Evolutionary conservation across 1,284 basidiomycete species (phyloP), one percentile per base, ranked within the genome.

Genomic region (Leccinum olivaceoglutinosum): DNA sequence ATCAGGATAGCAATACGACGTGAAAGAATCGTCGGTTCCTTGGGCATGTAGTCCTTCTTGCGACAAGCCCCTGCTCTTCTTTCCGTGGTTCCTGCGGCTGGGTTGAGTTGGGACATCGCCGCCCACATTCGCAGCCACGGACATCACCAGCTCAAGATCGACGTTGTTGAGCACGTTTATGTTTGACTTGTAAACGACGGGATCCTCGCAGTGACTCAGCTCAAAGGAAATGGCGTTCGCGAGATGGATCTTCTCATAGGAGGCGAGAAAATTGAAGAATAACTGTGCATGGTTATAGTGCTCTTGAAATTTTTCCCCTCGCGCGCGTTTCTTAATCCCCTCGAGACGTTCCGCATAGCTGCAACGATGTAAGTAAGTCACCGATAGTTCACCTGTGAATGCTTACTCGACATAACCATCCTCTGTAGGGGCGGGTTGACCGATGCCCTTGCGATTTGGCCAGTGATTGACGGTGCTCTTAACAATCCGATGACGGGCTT

Each of bases 191-290:
- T 88, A 89, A 1, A 94, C 89, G 4, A 79, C 74, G 0, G 84
- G 82, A 66, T 93, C 90, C 64, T 90, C 85, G 75, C 89, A 91
- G 69, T 93, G 89, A 61, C 83, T 85, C 46, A 94, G 80, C 75
- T 93, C 92, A 73, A 94, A 94, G 11, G 85, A 84, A 64, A 91
- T 80, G 2, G 90, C 91, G 5, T 74, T 70, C 59, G 84, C 76
- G 49, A 92, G 78, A 73, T 94, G 91, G 7, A 76, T 66, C 75
- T 88, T 85, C 78, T 94, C 92, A 62, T 84, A 71, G 0, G 79
- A 69, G 2, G 81, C 71, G 62, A 94, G 80, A 14, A 90, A 93
- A 78, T 94, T 94, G 77, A 85, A 88, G 78, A 91, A 92, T 18
- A 93, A 80, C 68, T 92, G 85, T 1, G 90, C 82, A 71, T 90